Evolutionary conservation across 495 filamentous ascomycete genomes (phyloP).

Genomic region (Tuber brumale): DNA sequence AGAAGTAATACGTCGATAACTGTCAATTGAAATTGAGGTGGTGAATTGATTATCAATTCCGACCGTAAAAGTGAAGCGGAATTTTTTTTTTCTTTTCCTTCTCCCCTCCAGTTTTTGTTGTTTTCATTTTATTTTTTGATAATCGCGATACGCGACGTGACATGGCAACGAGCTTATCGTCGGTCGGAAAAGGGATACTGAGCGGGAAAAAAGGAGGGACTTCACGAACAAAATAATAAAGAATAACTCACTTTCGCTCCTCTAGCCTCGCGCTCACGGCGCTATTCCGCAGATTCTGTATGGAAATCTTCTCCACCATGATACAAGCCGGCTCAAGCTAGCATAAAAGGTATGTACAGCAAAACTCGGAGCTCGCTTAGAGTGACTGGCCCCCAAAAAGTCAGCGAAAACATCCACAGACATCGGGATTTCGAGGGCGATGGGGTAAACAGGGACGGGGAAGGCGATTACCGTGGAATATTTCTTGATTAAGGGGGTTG

Average conservation of each 20-base stretch:
- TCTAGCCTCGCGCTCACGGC: constrained; percentile 32
- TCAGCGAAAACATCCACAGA: constrained; percentile 36
- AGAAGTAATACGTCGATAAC: not conserved
- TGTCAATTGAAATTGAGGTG: not conserved
- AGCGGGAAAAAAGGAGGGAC: constrained; percentile 20
- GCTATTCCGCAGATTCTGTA: constrained; percentile 34
- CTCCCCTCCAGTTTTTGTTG: constrained; percentile 4
- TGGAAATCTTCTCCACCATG: constrained; percentile 39
- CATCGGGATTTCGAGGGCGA: constrained; percentile 35
- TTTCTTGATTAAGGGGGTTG: constrained; percentile 23
- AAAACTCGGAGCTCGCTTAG: constrained; percentile 33
- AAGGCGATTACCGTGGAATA: constrained; percentile 36
- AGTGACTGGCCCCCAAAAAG: constrained; percentile 21
- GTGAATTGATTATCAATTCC: not conserved
- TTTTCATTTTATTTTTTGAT: constrained; percentile 37
- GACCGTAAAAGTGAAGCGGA: not conserved
- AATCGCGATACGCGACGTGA: constrained; percentile 33
- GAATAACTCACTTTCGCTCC: constrained; percentile 31
- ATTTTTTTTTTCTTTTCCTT: not conserved
- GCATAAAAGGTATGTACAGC: constrained; percentile 38
- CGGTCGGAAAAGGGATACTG: constrained; percentile 21
- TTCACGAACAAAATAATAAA: constrained; percentile 25
- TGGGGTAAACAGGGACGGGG: constrained; percentile 33
- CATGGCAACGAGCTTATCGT: constrained; percentile 29
- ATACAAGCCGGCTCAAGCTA: constrained; percentile 28